Base-by-base conservation (phyloP, 176 grass and related monocot genomes). In the Bothriochloa decipiens region DNA sequence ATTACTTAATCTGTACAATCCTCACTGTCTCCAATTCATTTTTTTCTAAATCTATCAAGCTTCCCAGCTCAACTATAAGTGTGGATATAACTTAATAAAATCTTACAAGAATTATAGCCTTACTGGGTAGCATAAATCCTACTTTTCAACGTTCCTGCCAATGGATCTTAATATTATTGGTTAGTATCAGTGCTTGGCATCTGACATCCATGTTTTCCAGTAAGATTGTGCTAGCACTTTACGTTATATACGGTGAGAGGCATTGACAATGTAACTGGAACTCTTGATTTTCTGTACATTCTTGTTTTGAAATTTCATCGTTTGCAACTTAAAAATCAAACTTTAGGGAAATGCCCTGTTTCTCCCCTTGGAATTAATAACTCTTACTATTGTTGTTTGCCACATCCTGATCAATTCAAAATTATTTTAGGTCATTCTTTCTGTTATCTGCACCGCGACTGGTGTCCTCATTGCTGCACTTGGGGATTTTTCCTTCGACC, bases 401-500 rank as follows among this genome's bases (percentile, higher is more conserved):
- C 55, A 65, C 15, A 74, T 79, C 11, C 26, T 90, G 37, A 83
- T 72, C 12, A 15, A 22, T 75, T 70, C 17, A 61, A 82, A 73
- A 75, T 70, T 77, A 11, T 78, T 82, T 49, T 92, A 98, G 96
- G 96, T 98, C 62, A 89, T 89, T 45, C 92, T 98, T 85, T 92
- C 96, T 39, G 96, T 98, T 75, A 42, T 98, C 70, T 93, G 91
- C 81, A 95, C 91, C 2, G 93, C 96, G 13, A 70, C 86, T 49
- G 96, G 96, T 83, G 96, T 98, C 78, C 79, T 98, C 22, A 87
- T 98, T 85, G 96, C 96, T 14, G 91, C 96, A 61, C 74, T 98
- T 74, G 96, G 96, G 77, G 96, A 98, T 87, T 98, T 98, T 93
- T 98, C 93, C 39, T 98, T 98, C 89, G 93, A 98, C 66, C 52